Conservation (phyloP, 306 rosid genomes). For the Gynostemma pentaphyllum region DNA sequence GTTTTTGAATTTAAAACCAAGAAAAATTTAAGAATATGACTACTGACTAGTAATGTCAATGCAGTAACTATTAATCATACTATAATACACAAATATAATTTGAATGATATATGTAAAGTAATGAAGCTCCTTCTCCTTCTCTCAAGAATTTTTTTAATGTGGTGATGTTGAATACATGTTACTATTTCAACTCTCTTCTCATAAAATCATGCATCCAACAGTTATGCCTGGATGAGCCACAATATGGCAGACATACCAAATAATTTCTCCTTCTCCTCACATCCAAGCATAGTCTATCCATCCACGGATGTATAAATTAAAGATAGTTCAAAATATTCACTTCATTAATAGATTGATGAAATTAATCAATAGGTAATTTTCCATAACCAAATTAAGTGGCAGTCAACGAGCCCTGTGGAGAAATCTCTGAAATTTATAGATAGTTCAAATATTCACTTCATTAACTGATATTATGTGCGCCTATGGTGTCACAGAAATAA, state of each 20-base stretch:
- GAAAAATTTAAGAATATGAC: not conserved
- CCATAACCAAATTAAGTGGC: not conserved
- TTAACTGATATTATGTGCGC: not conserved
- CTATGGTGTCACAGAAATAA: not conserved
- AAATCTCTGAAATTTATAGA: not conserved
- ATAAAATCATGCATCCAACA: no score
- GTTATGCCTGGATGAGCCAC: no score
- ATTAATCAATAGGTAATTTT: not conserved
- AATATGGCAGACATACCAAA: no score
- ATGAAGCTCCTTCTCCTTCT: not conserved
- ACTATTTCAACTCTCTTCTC: no score
- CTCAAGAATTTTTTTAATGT: no score
- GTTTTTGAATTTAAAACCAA: constrained; percentile 12
- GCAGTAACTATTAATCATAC: not conserved
- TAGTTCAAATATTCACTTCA: no score
- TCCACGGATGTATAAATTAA: not conserved
- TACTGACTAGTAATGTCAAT: not conserved
- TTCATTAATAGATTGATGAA: not conserved
- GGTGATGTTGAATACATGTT: no score
- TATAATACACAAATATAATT: not conserved
- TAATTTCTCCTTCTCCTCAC: no score
- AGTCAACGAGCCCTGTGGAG: not conserved
- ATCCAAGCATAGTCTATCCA: not conserved
- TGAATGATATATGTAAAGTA: not conserved
- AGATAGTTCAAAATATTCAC: not conserved